Base-by-base conservation (phyloP, 202 grass and related monocot genomes). In the Setaria italica region DNA sequence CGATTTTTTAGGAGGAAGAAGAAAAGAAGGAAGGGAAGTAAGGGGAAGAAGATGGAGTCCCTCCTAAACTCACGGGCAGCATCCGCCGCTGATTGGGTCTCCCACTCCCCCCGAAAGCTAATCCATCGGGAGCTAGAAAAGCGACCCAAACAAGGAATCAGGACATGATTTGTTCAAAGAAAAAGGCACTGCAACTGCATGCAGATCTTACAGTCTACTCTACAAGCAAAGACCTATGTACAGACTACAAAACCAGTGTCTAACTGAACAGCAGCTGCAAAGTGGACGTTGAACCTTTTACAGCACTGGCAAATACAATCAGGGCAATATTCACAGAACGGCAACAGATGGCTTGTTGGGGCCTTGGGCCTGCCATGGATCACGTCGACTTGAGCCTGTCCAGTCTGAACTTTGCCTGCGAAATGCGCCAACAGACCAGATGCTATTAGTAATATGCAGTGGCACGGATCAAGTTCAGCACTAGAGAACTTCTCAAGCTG, bases 361-460 rank as follows among this genome's bases (percentile, higher is more conserved):
- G 12, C 2, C 1, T 37, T 17, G n/a, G 6, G 42, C 13, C 8
- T 49, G 6, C 25, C 46, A 32, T 50, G 7, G 46, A 51, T 97
- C 87, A 97, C 1, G 88, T 90, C 9, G 94, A 97, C 74, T 97
- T 97, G 70, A 97, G 87, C 72, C 70, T 86, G 73, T 94, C 94
- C 62, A 97, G 67, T 63, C 70, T 78, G 83, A 90, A 94, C 67
- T 85, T 90, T 48, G 63, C 92, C 94, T 97, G 86, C 39, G 60
- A 77, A 60, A 79, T 16, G 42, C 16, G 29, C 16, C 35, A 67
- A 60, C 62, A 76, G 20, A 62, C 72, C 32, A 73, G 9, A 34
- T 62, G 64, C 32, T 16, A 87, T 20, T 47, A 48, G 2, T 5
- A 60, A 1, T 1, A 53, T 5, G 14, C 14, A 62, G 12, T 5